Conservation (phyloP, 768 basidiomycete species). For the Mycena capillaripes region DNA sequence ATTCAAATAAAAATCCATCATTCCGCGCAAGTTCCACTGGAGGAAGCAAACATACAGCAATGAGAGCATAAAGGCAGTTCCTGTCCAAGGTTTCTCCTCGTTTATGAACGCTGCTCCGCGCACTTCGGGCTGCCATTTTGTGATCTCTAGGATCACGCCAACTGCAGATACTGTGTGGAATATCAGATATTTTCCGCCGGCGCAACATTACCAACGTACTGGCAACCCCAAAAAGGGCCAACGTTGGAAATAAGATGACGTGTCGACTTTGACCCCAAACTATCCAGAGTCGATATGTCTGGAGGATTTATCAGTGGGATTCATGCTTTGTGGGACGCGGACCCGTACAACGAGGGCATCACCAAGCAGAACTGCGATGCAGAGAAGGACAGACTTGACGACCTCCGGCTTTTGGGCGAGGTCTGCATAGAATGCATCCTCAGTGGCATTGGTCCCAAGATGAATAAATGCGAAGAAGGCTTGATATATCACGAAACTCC, state of each 20-base stretch:
- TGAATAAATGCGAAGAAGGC: conserved; percentile 21
- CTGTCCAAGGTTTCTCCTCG: background rate
- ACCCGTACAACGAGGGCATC: conserved; percentile 15
- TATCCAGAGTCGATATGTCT: conserved; percentile 21
- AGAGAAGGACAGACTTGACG: background rate
- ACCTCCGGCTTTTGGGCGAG: conserved; percentile 40
- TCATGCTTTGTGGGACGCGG: background rate
- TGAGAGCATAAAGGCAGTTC: background rate
- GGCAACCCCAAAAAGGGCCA: background rate
- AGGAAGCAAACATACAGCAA: background rate
- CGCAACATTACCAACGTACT: background rate
- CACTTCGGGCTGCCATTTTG: background rate
- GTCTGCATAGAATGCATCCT: conserved; percentile 58
- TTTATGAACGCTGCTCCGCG: background rate
- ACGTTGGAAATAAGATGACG: conserved; percentile 8
- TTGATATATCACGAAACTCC: conserved; percentile 25
- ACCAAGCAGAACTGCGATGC: background rate
- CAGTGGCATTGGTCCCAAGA: background rate
- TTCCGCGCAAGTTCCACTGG: background rate
- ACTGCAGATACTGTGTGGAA: background rate
- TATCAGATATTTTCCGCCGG: too few relatives aligned
- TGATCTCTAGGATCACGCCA: background rate
- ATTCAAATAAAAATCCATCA: background rate
- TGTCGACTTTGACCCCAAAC: conserved; percentile 13
- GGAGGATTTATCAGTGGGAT: too few relatives aligned